phyloP scores from a whole-genome alignment of 805 yeast species.

The Torulaspora maleeae region DNA sequence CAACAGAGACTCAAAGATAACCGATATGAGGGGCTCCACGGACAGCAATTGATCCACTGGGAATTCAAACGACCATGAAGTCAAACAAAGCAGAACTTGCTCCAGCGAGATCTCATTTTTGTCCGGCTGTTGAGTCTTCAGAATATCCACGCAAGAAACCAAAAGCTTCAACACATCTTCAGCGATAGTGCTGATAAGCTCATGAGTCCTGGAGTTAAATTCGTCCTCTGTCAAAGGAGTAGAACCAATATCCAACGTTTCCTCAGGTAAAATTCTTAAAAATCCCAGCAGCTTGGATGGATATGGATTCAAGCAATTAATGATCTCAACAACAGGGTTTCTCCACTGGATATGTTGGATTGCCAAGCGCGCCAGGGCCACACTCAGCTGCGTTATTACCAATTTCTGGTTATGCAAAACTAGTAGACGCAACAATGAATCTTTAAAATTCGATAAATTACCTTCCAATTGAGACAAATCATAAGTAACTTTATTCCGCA shows the following conservation, averaged over 20 bases:
- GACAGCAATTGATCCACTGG: slow-evolving; percentile 66
- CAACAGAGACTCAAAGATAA: slow-evolving; percentile 60
- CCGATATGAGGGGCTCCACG: slow-evolving; percentile 56
- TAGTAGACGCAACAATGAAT: slow-evolving; percentile 57
- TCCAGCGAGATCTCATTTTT: slow-evolving; percentile 23
- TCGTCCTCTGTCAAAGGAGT: slow-evolving; percentile 81
- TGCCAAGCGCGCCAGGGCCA: slow-evolving; percentile 76
- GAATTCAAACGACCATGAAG: slow-evolving; percentile 88
- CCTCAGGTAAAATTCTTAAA: slow-evolving; percentile 86
- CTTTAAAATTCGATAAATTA: slow-evolving; percentile 57
- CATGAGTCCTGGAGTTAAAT: slow-evolving; percentile 56
- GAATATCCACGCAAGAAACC: slow-evolving; percentile 39
- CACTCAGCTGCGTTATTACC: slow-evolving; percentile 76
- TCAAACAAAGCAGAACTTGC: slow-evolving; percentile 64
- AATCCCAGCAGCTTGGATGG: slow-evolving; percentile 61
- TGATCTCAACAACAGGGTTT: slow-evolving; percentile 64
- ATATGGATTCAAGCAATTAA: slow-evolving; percentile 40
- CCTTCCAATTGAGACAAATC: slow-evolving; percentile 71
- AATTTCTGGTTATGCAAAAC: slow-evolving; percentile 49
- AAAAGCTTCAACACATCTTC: slow-evolving; percentile 62
- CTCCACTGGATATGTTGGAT: slow-evolving; percentile 74
- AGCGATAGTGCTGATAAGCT: slow-evolving; percentile 62
- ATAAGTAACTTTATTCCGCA: slow-evolving; percentile 76
- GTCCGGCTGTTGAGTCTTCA: slow-evolving; percentile 34
- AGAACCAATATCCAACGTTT: slow-evolving; percentile 68